Base-by-base conservation (phyloP, 1,284 basidiomycete genomes). In the Trichosporon inkin region DNA sequence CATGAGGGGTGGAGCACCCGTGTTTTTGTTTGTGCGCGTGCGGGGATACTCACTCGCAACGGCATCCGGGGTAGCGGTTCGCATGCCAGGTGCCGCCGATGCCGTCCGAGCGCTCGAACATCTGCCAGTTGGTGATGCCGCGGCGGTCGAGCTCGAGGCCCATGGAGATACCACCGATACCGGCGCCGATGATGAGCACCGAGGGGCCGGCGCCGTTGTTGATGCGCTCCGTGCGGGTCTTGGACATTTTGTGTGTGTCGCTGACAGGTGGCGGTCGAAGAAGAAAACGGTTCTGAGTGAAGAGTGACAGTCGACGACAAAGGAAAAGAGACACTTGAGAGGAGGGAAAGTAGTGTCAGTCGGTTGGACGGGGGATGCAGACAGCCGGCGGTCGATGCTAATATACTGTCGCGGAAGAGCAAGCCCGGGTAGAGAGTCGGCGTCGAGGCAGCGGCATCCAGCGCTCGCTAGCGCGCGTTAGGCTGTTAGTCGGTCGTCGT, bases 11-110 rank as follows among this genome's bases (percentile, higher is more conserved):
- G 28, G 28, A 32, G 28, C 5, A 8, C 4, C 22, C 13, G 28
- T 8, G 28, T 32, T 32, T 32, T 8, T 32, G 28, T 32, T 19
- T 36, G 37, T 56, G n/a, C 55, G 40, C 22, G 24, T 20, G n/a
- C 0, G 37, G 38, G 22, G 13, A 24, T 10, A 64, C 70, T 65
- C 37, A 68, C 70, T 73, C 71, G 68, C 70, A 73, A 38, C 71
- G 70, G 60, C 71, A 73, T 10, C 71, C 71, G 13, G 56, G 53
- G 37, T 63, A 63, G 11, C 62, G 56, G 59, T 63, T 63, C 28
- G 49, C 53, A 17, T 55, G 61, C 62, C 62, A 63, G 2, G 62
- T 63, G 17, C 62, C 62, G n/a, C 62, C 62, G n/a, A 63, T 57
- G 20, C 57, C 62, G 37, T 39, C 59, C 10, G 57, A 56, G 32